A percentile compares a stretch with the other conserved stretches of the same genome.
phyloP scores from a whole-genome alignment of 78 protist genomes.

The Pelomyxa schiedti region DNA sequence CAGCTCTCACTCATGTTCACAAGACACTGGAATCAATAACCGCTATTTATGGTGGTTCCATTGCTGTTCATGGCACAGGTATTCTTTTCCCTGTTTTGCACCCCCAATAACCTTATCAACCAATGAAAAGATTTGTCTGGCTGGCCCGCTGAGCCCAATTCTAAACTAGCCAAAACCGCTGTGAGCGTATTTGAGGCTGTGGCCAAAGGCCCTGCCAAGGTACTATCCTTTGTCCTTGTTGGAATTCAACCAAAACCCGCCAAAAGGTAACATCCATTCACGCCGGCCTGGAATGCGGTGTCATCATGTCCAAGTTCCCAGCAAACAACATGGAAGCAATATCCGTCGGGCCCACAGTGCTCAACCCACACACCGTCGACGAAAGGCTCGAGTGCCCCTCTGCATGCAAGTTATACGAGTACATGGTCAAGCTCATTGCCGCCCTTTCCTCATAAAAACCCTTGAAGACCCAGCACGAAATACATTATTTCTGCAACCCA shows the following conservation, averaged over 20 bases:
- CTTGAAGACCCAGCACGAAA: no score
- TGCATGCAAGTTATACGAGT: neutral
- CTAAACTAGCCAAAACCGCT: neutral
- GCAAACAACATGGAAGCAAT: neutral
- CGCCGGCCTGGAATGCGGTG: neutral
- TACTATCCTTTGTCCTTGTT: no score
- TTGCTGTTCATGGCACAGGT: no score
- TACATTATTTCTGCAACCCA: no score
- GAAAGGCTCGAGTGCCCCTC: neutral
- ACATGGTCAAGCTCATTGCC: neutral
- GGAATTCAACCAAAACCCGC: no score
- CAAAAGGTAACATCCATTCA: neutral
- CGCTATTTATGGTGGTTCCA: no score
- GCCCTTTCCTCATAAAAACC: no score
- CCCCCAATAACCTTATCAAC: no score
- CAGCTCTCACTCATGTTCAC: no score
- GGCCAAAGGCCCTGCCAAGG: no score
- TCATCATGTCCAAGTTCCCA: neutral
- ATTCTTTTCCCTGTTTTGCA: no score
- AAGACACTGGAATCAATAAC: no score
- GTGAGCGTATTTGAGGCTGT: neutral
- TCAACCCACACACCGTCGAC: neutral
- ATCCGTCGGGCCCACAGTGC: neutral
- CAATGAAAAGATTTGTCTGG: neutral
- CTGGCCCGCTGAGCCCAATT: neutral